These are phyloP conservation scores for Emericellopsis cladophorae DNA, from an alignment of 2,329 filamentous ascomycete species.

Conservation along the genomic window DNA sequence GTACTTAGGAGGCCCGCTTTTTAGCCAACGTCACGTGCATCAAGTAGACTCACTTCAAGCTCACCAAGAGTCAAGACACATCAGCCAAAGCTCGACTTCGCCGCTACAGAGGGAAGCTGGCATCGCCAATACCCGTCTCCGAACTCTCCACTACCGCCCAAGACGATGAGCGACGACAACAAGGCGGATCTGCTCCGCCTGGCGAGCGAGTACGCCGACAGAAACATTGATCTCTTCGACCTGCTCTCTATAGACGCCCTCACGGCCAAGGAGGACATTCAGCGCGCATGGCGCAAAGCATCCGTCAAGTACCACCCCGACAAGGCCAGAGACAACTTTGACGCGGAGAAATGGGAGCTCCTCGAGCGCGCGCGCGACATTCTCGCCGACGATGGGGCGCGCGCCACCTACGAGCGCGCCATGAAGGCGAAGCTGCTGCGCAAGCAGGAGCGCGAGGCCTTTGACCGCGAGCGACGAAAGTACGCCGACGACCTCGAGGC, in stretches of 20 bases:
- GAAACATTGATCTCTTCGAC: conserved; percentile 64
- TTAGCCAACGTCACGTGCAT: too few species aligned
- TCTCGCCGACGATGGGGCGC: conserved; percentile 56
- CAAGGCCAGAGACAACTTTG: conserved; percentile 65
- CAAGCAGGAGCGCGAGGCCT: conserved; percentile 56
- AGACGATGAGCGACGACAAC: conserved; percentile 21
- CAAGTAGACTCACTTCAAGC: too few species aligned
- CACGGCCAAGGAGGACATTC: conserved; percentile 59
- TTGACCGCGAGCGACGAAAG: conserved; percentile 58
- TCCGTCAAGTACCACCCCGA: conserved; percentile 91
- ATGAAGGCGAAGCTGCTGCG: conserved; percentile 59
- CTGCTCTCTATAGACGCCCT: conserved; percentile 56
- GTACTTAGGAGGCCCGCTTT: too few species aligned
- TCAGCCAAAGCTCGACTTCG: too few species aligned
- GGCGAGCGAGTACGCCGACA: conserved; percentile 45
- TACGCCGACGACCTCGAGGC: conserved; percentile 82
- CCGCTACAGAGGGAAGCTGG: too few species aligned
- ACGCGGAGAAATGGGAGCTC: conserved; percentile 72
- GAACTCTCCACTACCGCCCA: too few species aligned
- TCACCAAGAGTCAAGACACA: too few species aligned
- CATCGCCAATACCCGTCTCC: too few species aligned
- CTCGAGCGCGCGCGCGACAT: conserved; percentile 81
- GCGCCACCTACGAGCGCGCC: conserved; percentile 66
- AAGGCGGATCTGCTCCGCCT: conserved; percentile 34
- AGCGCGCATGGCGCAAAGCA: conserved; percentile 71